Evolutionary conservation across 306 rosid genomes (phyloP).

Genomic region (Herpetospermum pedunculosum): DNA sequence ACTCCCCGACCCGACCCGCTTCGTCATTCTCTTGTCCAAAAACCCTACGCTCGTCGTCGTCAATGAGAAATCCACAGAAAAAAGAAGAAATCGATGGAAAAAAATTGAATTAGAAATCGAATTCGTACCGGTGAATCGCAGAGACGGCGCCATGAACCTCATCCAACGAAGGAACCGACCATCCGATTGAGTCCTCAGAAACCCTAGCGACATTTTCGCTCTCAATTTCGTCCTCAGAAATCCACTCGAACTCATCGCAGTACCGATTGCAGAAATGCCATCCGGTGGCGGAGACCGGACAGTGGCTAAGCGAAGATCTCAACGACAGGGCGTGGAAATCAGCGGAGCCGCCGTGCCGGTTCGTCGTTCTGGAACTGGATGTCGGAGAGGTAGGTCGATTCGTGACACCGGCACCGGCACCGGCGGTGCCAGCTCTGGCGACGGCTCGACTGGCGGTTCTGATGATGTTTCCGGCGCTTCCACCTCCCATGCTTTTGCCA

Average conservation of each 20-base stretch:
- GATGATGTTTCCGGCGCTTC: not conserved
- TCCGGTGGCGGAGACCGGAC: not conserved
- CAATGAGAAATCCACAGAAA: not conserved
- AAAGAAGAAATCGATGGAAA: not conserved
- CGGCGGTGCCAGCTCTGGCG: not conserved
- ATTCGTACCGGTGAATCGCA: conserved; percentile 33
- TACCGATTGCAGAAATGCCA: not conserved
- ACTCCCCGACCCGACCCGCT: conserved; percentile 12
- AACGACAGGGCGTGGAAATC: not conserved
- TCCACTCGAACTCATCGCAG: conserved; percentile 35
- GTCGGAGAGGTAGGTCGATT: not conserved
- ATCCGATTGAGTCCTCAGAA: conserved; percentile 17
- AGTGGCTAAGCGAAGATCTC: not conserved
- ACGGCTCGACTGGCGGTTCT: not conserved
- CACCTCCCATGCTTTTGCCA: not conserved
- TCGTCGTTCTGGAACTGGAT: not conserved
- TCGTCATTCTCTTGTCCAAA: conserved; percentile 35
- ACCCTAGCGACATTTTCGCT: conserved; percentile 10
- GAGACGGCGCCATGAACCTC: conserved; percentile 42
- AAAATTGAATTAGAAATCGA: not conserved
- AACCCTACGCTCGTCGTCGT: conserved; percentile 25
- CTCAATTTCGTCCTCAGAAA: conserved; percentile 20
- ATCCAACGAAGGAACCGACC: conserved; percentile 34
- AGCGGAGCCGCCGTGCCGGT: not conserved
- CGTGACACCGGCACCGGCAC: not conserved